Evolutionary conservation across 2,329 filamentous ascomycete genomes (phyloP).

Genomic region (Trichoderma sp.): DNA sequence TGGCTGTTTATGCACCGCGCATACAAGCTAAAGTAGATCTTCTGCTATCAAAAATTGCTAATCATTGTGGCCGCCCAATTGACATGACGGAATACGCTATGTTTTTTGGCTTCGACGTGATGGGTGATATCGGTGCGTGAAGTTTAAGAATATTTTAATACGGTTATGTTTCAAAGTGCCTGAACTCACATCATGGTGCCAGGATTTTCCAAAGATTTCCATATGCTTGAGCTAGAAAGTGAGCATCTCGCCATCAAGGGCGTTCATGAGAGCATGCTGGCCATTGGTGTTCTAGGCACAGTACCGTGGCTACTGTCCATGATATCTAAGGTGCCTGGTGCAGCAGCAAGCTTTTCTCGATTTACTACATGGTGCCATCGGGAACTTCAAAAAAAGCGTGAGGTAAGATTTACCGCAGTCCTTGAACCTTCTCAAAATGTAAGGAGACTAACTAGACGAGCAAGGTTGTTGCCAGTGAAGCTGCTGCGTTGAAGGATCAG

Average conservation of each 20-base stretch:
- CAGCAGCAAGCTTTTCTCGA: constrained; percentile 29
- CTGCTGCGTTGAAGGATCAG: neutral
- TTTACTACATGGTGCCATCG: constrained; percentile 28
- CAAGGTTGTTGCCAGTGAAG: neutral
- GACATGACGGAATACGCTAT: constrained; percentile 35
- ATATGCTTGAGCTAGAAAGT: neutral
- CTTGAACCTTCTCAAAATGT: neutral
- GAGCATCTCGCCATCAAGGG: constrained; percentile 12
- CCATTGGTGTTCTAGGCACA: neutral
- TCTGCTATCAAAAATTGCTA: neutral
- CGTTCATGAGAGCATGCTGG: constrained; percentile 3
- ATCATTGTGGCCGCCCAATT: constrained; percentile 23
- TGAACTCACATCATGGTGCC: neutral
- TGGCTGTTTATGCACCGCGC: constrained; percentile 6
- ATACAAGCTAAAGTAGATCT: constrained; percentile 6
- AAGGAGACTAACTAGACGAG: neutral
- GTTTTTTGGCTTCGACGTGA: constrained; percentile 39
- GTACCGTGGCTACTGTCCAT: constrained; percentile 26
- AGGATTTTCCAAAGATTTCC: constrained; percentile 10
- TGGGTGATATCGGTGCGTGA: constrained; percentile 38
- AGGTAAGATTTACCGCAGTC: neutral
- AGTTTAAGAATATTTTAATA: neutral
- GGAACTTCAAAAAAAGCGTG: constrained; percentile 21
- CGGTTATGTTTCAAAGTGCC: neutral
- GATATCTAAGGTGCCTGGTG: constrained; percentile 36